phyloP scores from a whole-genome alignment of 2,329 filamentous ascomycete species.

The Ceratocystis ficicola region DNA sequence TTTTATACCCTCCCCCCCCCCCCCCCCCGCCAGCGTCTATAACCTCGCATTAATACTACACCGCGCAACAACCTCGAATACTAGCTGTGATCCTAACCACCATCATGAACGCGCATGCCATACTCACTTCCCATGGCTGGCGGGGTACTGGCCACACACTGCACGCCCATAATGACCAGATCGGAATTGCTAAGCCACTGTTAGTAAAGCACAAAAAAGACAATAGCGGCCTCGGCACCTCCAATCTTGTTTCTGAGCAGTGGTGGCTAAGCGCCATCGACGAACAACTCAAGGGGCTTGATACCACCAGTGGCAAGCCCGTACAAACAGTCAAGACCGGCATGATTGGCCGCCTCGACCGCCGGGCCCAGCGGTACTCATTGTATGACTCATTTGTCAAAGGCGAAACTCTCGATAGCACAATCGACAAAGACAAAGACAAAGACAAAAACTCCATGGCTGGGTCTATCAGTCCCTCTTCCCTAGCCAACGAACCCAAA shows the following conservation, averaged over 20 bases:
- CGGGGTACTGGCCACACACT: slow-evolving; percentile 78
- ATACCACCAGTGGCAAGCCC: slow-evolving; percentile 46
- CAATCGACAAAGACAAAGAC: slow-evolving; percentile 34
- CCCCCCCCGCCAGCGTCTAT: too few relatives aligned
- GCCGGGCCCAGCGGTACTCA: slow-evolving; percentile 44
- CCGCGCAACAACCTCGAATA: background rate
- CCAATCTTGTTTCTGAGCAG: slow-evolving; percentile 61
- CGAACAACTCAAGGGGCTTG: slow-evolving; percentile 70
- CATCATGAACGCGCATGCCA: slow-evolving; percentile 69
- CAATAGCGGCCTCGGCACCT: slow-evolving; percentile 68
- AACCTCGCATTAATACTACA: background rate
- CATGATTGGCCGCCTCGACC: slow-evolving; percentile 45
- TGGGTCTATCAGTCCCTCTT: slow-evolving; percentile 12
- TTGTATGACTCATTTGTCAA: slow-evolving; percentile 77
- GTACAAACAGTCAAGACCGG: slow-evolving; percentile 44
- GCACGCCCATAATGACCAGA: slow-evolving; percentile 57
- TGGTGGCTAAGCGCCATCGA: slow-evolving; percentile 98
- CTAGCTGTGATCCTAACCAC: background rate
- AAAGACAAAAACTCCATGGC: background rate
- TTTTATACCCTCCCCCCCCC: too few relatives aligned
- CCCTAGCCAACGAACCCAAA: slow-evolving; percentile 9
- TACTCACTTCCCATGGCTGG: slow-evolving; percentile 82
- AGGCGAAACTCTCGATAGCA: slow-evolving; percentile 66
- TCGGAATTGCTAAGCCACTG: slow-evolving; percentile 71
- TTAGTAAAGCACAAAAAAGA: slow-evolving; percentile 74